Conservation (phyloP, 208 protist genomes). For the Leptomonas pyrrhocoris region DNA sequence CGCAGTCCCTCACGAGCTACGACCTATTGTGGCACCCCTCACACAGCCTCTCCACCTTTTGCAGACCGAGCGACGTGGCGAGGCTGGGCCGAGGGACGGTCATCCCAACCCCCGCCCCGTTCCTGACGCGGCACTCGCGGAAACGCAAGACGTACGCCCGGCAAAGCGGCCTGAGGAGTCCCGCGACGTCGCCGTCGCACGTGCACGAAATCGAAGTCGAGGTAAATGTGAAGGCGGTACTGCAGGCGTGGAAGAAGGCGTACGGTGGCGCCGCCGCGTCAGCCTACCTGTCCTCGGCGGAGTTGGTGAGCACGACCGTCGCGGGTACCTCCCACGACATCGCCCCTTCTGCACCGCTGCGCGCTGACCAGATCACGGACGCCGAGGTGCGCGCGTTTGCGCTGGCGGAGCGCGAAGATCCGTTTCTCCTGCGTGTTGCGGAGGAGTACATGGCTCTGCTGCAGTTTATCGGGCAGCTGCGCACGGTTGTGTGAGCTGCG, state of each 20-base stretch:
- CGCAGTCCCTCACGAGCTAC: neutral
- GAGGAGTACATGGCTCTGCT: slow-evolving; percentile 54
- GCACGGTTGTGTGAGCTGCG: slow-evolving; percentile 3
- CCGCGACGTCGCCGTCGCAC: neutral
- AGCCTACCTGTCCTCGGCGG: slow-evolving; percentile 18
- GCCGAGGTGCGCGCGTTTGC: slow-evolving; percentile 16
- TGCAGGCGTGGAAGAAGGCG: slow-evolving; percentile 43
- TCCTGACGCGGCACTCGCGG: neutral
- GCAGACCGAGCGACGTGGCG: neutral
- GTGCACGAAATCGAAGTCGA: slow-evolving; percentile 61
- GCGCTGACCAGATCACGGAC: neutral
- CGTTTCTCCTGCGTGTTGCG: slow-evolving; percentile 49
- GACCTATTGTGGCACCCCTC: slow-evolving; percentile 32
- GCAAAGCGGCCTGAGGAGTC: no score
- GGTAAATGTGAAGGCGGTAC: slow-evolving; percentile 49
- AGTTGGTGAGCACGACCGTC: slow-evolving; percentile 15
- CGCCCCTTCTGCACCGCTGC: neutral
- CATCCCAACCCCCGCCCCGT: slow-evolving; percentile 13
- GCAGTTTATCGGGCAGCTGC: slow-evolving; percentile 47
- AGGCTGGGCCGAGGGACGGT: slow-evolving; percentile 5
- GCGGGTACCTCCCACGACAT: neutral
- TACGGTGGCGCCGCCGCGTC: slow-evolving; percentile 28
- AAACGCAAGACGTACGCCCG: neutral
- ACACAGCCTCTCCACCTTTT: neutral
- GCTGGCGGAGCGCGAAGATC: slow-evolving; percentile 39